These are phyloP conservation scores for Paraconiothyrium sp. DNA, from an alignment of 2,329 filamentous ascomycete species.

Conservation along the genomic window DNA sequence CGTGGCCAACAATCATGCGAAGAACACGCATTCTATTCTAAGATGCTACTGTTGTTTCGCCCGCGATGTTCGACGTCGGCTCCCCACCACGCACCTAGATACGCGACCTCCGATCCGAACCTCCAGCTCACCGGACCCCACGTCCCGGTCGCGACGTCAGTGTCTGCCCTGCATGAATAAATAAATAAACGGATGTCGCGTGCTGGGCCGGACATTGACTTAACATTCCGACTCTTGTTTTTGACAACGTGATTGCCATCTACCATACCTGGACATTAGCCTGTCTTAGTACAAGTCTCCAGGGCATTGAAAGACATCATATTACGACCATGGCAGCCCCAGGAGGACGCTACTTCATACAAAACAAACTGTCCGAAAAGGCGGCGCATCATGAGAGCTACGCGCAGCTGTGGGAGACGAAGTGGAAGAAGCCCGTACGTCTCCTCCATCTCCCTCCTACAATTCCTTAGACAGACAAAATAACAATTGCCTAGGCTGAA, in stretches of 20 bases:
- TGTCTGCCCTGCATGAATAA: neutral
- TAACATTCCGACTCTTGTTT: no score
- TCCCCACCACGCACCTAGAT: neutral
- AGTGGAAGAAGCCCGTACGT: slow-evolving; percentile 74
- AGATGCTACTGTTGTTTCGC: no score
- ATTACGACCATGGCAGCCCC: slow-evolving; percentile 51
- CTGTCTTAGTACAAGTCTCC: neutral
- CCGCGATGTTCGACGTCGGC: neutral
- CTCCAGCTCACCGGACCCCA: neutral
- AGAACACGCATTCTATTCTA: no score
- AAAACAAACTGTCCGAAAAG: slow-evolving; percentile 53
- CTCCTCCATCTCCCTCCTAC: no score
- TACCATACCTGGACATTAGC: no score
- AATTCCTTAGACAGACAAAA: no score
- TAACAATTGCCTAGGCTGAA: slow-evolving; percentile 35
- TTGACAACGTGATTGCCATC: neutral
- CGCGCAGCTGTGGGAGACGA: slow-evolving; percentile 72
- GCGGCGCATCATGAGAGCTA: slow-evolving; percentile 59
- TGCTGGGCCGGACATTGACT: neutral
- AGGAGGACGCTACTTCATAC: slow-evolving; percentile 56
- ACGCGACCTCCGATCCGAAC: neutral
- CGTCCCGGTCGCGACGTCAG: neutral
- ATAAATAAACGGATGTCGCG: neutral
- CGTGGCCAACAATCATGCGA: no score
- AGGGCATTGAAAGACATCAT: neutral